phyloP scores from a whole-genome alignment of 2,329 filamentous ascomycete species.

The Leptographium lundbergii region DNA sequence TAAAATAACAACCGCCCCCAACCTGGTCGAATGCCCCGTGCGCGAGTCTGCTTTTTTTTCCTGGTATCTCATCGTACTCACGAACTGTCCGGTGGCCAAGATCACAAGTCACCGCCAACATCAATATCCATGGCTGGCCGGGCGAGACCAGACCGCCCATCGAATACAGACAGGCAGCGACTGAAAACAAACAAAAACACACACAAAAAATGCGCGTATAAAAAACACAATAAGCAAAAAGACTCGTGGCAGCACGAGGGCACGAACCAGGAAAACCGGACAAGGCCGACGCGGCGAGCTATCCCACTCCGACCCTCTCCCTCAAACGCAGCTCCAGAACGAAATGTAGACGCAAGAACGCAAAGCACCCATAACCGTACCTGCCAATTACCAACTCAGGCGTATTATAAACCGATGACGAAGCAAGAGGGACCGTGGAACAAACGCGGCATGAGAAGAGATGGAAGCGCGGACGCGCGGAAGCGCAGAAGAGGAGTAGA shows the following conservation, averaged over 20 bases:
- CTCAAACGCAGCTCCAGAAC: neutral
- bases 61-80: neutral
- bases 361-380: neutral
- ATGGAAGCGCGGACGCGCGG: neutral
- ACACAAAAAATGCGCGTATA: neutral
- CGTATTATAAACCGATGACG: neutral
- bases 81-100: neutral
- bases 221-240: neutral
- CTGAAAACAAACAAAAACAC: neutral
- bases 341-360: neutral
- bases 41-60: neutral
- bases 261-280: neutral
- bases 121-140: neutral
- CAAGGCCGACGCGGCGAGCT: neutral
- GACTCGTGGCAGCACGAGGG: neutral
- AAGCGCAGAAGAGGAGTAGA: neutral
- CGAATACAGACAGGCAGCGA: neutral
- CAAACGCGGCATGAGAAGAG: neutral
- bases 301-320: neutral
- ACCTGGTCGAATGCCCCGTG: neutral
- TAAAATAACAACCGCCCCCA: neutral
- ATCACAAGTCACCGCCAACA: neutral
- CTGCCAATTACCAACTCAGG: constrained; percentile 1
- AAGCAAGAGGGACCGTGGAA: neutral
- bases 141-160: neutral